Base-by-base conservation (phyloP, 768 basidiomycete species). In the Tylopilus balloui region DNA sequence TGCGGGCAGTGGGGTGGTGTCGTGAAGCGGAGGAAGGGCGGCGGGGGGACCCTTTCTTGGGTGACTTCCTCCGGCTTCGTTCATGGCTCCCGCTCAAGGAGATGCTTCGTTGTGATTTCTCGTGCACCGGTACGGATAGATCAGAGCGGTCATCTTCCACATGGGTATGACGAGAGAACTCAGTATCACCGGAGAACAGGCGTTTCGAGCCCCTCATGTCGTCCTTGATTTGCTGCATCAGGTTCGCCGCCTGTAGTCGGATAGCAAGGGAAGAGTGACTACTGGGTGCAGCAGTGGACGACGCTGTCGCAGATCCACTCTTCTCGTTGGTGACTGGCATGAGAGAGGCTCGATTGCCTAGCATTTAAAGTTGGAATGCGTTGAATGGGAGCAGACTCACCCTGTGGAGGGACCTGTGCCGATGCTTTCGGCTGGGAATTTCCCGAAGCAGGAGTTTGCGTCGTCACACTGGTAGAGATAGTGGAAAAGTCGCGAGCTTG, bases 191-290 rank as follows among this genome's bases (percentile, higher is more conserved):
- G 2, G 86, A 85, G 60, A 86, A 85, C 2, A 88, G 58, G 12
- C 86, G 82, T 64, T 88, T 88, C 44, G 79, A 77, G 4, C 81
- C 78, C 43, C 55, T 61, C 76, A 90, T 81, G 57, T 89, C 88
- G 49, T 74, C 78, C 67, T 85, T 86, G 55, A 93, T 91, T 55
- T 90, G 87, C 21, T 85, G 86, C 87, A 94, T 92, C 39, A 94
- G 68, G 21, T 75, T 81, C 9, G 81, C 86, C 12, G 88, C 92
- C 56, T 89, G 83, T 56, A 81, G 74, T 35, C 90, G 80, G 63
- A 88, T 88, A 9, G 77, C 78, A 19, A 81, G 72, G 8, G 87
- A 84, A 0, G 85, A 83, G 50, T 80, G 79, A 3, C 71, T 58
- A 17, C 69, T 69, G 11, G 64, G 64, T 19, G 64, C 67, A 10